Conservation (phyloP, 1,284 basidiomycete species). For the Heimioporus retisporus region DNA sequence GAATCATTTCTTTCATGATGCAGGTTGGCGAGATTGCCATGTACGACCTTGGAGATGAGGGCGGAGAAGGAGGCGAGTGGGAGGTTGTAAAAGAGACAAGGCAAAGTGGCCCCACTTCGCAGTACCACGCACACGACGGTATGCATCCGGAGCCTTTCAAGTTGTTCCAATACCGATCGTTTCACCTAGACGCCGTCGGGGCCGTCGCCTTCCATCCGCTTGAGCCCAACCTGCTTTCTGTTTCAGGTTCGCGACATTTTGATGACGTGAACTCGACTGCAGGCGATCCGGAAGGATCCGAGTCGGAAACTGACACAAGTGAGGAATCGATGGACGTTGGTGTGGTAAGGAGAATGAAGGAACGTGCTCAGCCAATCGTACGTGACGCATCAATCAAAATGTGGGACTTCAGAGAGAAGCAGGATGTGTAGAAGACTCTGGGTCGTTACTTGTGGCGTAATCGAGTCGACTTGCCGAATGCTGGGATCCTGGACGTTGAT, state of each 20-base stretch:
- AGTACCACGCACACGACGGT: slow-evolving; percentile 35
- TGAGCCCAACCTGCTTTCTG: slow-evolving; percentile 61
- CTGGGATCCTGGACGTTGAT: too few relatives aligned
- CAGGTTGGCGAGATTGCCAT: slow-evolving; percentile 56
- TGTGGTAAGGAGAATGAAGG: slow-evolving; percentile 20
- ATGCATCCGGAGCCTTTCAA: neutral
- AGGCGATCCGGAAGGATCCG: slow-evolving; percentile 2
- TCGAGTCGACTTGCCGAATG: too few relatives aligned
- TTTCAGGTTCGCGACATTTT: slow-evolving; percentile 78
- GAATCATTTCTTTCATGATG: neutral
- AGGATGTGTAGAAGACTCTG: neutral
- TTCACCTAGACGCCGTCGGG: slow-evolving; percentile 64
- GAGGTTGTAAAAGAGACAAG: slow-evolving; percentile 14
- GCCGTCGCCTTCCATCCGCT: slow-evolving; percentile 72
- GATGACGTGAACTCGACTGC: slow-evolving; percentile 16
- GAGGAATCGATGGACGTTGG: slow-evolving; percentile 10
- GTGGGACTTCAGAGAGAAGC: slow-evolving; percentile 31
- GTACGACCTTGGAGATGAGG: slow-evolving; percentile 51
- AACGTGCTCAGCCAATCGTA: slow-evolving; percentile 31
- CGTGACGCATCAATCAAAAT: slow-evolving; percentile 40
- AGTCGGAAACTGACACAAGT: slow-evolving; percentile 13
- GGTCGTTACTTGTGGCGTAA: too few relatives aligned
- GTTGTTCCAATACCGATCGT: neutral
- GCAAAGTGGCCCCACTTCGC: slow-evolving; percentile 18
- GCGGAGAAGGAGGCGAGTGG: neutral